phyloP scores from a whole-genome alignment of 179 eudicot genomes.

The Carnegiea gigantea region DNA sequence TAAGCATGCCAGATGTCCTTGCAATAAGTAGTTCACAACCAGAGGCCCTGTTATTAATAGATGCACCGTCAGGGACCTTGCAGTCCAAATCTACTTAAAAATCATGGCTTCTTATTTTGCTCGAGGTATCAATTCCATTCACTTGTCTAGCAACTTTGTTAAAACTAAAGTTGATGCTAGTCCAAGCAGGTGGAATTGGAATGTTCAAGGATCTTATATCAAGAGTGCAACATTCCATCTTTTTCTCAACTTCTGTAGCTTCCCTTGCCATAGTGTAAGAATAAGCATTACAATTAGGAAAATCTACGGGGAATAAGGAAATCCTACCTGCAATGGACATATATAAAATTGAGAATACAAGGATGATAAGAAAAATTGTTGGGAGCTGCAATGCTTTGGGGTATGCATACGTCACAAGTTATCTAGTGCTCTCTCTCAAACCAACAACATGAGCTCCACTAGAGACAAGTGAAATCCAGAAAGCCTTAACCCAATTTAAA shows the following conservation, averaged over 20 bases:
- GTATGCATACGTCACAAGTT: slow-evolving; percentile 63
- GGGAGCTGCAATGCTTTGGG: slow-evolving; percentile 4
- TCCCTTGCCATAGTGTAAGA: slow-evolving; percentile 47
- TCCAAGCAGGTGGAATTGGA: slow-evolving; percentile 80
- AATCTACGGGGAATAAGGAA: slow-evolving; percentile 83
- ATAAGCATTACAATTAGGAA: slow-evolving; percentile 76
- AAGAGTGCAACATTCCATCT: slow-evolving; percentile 43
- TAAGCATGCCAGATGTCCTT: slow-evolving; percentile 53
- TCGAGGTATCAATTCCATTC: slow-evolving; percentile 18
- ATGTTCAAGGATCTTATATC: slow-evolving; percentile 50
- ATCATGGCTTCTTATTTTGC: slow-evolving; percentile 10
- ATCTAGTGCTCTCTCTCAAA: slow-evolving; percentile 88
- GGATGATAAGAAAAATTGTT: not conserved
- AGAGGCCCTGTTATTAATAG: slow-evolving; percentile 16
- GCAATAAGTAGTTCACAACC: slow-evolving; percentile 50
- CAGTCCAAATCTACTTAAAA: slow-evolving; percentile 9
- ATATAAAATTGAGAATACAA: not conserved
- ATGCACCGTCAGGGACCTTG: slow-evolving; percentile 12
- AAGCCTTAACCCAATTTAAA: slow-evolving; percentile 73
- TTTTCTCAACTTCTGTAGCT: slow-evolving; percentile 41
- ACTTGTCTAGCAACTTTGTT: slow-evolving; percentile 19
- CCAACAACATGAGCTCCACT: slow-evolving; percentile 84
- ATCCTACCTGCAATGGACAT: slow-evolving; percentile 56
- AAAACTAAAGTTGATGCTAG: slow-evolving; percentile 34
- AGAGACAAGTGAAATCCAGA: slow-evolving; percentile 73